Evolutionary conservation across 441 rosid species (phyloP), one percentile per base, ranked within the genome.

Genomic region (Hura crepitans): DNA sequence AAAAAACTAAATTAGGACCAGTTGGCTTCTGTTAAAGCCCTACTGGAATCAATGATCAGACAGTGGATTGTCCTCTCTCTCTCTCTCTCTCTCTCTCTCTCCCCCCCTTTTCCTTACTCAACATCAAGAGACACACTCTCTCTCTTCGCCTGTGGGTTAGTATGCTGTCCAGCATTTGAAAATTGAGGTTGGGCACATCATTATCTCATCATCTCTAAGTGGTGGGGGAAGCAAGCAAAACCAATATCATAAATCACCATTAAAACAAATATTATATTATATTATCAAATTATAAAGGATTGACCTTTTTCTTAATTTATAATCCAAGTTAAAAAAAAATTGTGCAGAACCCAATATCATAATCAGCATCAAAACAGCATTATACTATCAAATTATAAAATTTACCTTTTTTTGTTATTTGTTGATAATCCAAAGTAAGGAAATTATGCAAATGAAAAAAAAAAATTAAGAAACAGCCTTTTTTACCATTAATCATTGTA

Each of bases 201-300:
- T 90, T 86, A 84, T 81, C 91, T 90, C 96, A 89, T 87, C 94
- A 88, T 90, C 89, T n/a, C n/a, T n/a, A 82, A 71, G 82, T 81
- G 69, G 82, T 81, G 84, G 86, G 85, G 73, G 65, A 18, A 70
- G 68, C 66, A 70, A 80, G 75, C 82, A 79, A 84, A 78, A 78
- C 82, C 75, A 72, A 64, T 11, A n/a, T 61, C 67, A 70, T 50
- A 58, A 70, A 49, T 50, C 66, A 35, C 64, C 50, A 56, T n/a
- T 50, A 30, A 33, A 22, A 14, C 27, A 60, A n/a, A 65, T 69
- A 72, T 51, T 55, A 53, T 43, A 65, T 35, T 42, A 53, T 27
- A 46, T n/a, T n/a, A n/a, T n/a, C n/a, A 25, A 49, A 58, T 35
- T 66, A 25, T 22, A 17, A 13, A 67, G 49, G 49, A 17, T 43